Evolutionary conservation across 2,329 filamentous ascomycete species (phyloP), one percentile per base, ranked within the genome.

Genomic region (Rachicladosporium sp.): DNA sequence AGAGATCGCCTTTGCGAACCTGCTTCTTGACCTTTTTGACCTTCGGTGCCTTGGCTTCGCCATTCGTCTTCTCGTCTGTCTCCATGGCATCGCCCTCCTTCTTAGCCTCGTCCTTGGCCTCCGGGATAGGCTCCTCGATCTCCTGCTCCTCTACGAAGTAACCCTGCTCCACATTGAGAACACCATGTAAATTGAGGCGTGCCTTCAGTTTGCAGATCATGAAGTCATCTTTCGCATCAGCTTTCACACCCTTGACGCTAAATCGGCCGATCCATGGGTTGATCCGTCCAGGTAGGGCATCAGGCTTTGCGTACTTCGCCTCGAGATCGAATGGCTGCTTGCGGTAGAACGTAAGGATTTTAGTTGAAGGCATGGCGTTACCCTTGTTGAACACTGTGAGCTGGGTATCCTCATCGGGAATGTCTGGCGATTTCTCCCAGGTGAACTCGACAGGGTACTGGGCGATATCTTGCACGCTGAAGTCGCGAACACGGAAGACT

Each of bases 141-240:
- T 98, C 91, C 58, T 93, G 79, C 60, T 98, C 91, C 70, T 98
- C 91, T 39, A 98, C 91, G 56, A 86, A 96, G 72, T 98, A 98
- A 45, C 88, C 91, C 47, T 80, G 88, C 70, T 98, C 91, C 30
- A 98, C 82, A 60, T 96, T 96, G 50, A 98, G 72, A 43, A 98
- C 77, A 63, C 91, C 91, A 69, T 96, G 88, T 48, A 96, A 76
- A 68, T 98, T 98, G 41, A 98, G 76, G 47, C 91, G 80, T 35
- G 91, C 89, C 76, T 96, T 96, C 47, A 98, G 80, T 72, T 98
- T 98, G 81, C 91, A 98, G 57, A 96, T 93, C 89, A 98, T 96
- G 65, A 96, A 98, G 61, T 96, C 91, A 44, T 93, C 85, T 61
- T 91, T 88, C 50, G 80, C 76, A 59, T 93, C 86, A 32, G 86